phyloP scores from a whole-genome alignment of 108 stramenopile species.

The Nannochloropsis granulata region DNA sequence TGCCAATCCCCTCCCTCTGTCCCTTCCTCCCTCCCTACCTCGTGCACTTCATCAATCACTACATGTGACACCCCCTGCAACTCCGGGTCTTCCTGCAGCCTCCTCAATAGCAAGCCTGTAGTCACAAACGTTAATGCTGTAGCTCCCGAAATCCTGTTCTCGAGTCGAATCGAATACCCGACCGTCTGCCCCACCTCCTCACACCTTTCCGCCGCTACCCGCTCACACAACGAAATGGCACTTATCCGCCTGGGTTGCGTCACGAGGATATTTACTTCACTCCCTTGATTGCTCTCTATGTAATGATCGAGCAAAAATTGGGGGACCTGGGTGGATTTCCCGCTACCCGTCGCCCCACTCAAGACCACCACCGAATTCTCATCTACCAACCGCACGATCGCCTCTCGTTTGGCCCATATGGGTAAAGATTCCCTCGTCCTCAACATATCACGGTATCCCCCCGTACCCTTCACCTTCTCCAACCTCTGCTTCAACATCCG shows the following conservation, averaged over 20 bases:
- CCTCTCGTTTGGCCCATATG: slow-evolving; percentile 1
- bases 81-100: slow-evolving; percentile 42
- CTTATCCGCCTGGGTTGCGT: slow-evolving; percentile 79
- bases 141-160: slow-evolving; percentile 22
- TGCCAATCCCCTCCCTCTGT: neutral
- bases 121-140: slow-evolving; percentile 54
- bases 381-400: slow-evolving; percentile 2
- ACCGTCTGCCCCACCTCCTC: slow-evolving; percentile 41
- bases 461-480: neutral
- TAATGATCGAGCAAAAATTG: slow-evolving; percentile 56
- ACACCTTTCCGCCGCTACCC: slow-evolving; percentile 57
- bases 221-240: slow-evolving; percentile 70
- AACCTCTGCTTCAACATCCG: neutral
- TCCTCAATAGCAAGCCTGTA: slow-evolving; percentile 63
- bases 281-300: slow-evolving; percentile 15
- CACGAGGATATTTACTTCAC: slow-evolving; percentile 44
- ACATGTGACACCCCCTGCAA: slow-evolving; percentile 51
- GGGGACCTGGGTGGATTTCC: slow-evolving; percentile 54
- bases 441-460: slow-evolving; percentile 2
- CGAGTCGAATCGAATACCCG: slow-evolving; percentile 56
- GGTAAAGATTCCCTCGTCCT: slow-evolving; percentile 3
- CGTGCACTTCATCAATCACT: slow-evolving; percentile 61
- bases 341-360: slow-evolving; percentile 29
- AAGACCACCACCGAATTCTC: slow-evolving; percentile 24
- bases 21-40: slow-evolving; percentile 2